Evolutionary conservation across 208 protist genomes (phyloP).

Genomic region (Leishmania aethiopica): DNA sequence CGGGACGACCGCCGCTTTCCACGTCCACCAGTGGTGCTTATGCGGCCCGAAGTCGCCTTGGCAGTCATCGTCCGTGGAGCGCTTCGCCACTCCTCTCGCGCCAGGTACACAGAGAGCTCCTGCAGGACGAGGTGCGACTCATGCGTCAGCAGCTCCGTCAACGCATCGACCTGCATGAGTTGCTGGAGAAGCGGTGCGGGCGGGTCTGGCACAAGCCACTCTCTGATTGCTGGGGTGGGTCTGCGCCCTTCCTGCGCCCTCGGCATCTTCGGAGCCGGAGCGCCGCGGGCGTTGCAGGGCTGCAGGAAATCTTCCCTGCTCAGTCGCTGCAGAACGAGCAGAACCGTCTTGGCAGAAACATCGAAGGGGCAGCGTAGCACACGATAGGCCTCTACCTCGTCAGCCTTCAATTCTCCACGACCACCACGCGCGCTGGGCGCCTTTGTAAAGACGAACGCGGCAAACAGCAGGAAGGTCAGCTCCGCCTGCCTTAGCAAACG

Average conservation of each 20-base stretch:
- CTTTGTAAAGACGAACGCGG: conserved; percentile 54
- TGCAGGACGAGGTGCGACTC: conserved; percentile 21
- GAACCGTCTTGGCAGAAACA: conserved; percentile 28
- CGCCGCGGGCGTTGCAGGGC: background rate
- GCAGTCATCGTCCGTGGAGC: background rate
- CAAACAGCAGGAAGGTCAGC: conserved; percentile 57
- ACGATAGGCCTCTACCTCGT: conserved; percentile 61
- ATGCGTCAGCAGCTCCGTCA: conserved; percentile 30
- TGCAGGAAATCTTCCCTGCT: conserved; percentile 32
- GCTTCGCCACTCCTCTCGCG: conserved; percentile 8
- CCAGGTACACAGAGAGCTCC: conserved; percentile 15
- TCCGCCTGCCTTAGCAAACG: conserved; percentile 13
- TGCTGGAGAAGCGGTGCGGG: conserved; percentile 17
- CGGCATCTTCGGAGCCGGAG: background rate
- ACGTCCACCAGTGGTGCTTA: background rate
- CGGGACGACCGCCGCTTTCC: conserved; percentile 6
- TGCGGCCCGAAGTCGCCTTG: background rate
- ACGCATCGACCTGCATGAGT: conserved; percentile 15
- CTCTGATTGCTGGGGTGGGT: background rate
- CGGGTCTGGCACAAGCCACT: conserved; percentile 34
- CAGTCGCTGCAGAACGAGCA: conserved; percentile 41
- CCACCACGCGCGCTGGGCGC: conserved; percentile 40
- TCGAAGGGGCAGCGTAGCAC: conserved; percentile 55
- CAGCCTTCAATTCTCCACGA: conserved; percentile 42
- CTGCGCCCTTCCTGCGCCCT: background rate